phyloP scores from a whole-genome alignment of 2,329 filamentous ascomycete genomes.

The Diplocarpon rosae region DNA sequence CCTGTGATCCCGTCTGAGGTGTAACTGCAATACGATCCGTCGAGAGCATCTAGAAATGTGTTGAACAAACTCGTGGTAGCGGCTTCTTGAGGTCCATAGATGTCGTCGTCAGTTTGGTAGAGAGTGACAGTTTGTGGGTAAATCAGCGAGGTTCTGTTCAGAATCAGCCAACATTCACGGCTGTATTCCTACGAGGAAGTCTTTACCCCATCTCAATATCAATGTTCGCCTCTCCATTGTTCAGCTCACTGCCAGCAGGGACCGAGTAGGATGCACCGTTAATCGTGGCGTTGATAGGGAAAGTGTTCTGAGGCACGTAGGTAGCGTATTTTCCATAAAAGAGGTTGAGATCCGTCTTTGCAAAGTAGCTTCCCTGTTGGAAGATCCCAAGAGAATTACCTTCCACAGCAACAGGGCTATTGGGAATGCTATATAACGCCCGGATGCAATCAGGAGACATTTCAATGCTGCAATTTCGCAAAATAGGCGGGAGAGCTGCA shows the following conservation, averaged over 20 bases:
- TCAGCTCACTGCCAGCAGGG: conserved; percentile 3
- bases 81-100: conserved; percentile 17
- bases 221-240: conserved; percentile 13
- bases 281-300: conserved; percentile 13
- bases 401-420: conserved; percentile 25
- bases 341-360: conserved; percentile 12
- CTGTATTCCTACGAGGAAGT: neutral
- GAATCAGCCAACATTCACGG: neutral
- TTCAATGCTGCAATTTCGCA: conserved; percentile 21
- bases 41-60: conserved; percentile 24
- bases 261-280: conserved; percentile 15
- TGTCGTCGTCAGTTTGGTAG: conserved; percentile 22
- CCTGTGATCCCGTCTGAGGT: conserved; percentile 34
- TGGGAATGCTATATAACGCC: conserved; percentile 30
- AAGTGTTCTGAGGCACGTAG: conserved; percentile 14
- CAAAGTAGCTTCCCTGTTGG: conserved; percentile 12
- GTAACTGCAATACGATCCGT: conserved; percentile 34
- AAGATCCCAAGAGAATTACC: conserved; percentile 15
- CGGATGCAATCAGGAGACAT: conserved; percentile 28
- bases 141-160: conserved; percentile 11
- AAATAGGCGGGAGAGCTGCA: conserved; percentile 6
- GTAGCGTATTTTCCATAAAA: conserved; percentile 10
- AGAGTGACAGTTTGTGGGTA: conserved; percentile 22
- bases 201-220: conserved; percentile 17
- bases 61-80: conserved; percentile 21